Percentiles rank a stretch among this genome's conserved stretches.
These are phyloP conservation scores for Trichoderma pleuroti DNA, from an alignment of 2,329 filamentous ascomycete genomes.

Conservation along the genomic window DNA sequence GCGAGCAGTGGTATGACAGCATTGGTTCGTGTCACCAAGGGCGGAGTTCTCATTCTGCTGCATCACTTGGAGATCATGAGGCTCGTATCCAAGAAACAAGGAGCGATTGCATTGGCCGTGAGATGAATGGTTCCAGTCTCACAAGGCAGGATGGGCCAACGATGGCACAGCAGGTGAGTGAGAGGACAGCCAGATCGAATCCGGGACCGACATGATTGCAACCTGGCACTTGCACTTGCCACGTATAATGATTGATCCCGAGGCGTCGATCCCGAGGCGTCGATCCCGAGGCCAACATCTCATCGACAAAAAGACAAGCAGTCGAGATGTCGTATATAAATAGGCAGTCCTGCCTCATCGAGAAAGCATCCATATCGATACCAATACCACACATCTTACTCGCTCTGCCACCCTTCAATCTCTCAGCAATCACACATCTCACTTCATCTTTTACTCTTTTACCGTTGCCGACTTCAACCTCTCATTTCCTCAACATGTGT, in stretches of 20 bases:
- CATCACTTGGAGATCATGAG: not conserved
- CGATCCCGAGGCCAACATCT: not conserved
- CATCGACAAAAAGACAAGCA: not conserved
- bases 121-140: not conserved
- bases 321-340: slow-evolving; percentile 2
- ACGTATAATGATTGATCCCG: not conserved
- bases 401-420: not conserved
- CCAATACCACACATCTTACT: not conserved
- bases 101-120: not conserved
- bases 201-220: not conserved
- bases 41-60: not conserved
- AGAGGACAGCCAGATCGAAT: not conserved
- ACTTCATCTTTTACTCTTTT: not conserved
- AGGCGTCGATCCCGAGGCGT: not conserved
- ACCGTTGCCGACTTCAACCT: accelerated
- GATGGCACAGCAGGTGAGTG: not conserved
- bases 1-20: not conserved
- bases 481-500: slow-evolving; percentile 41
- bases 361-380: not conserved
- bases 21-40: not conserved
- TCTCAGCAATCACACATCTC: not conserved
- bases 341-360: not conserved
- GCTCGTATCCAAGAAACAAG: not conserved
- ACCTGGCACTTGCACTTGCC: not conserved
- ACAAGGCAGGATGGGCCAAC: not conserved